A percentile compares a stretch with the other conserved stretches of the same genome.
phyloP scores from a whole-genome alignment of 2,329 filamentous ascomycete genomes.

The Pseudogymnoascus sp. region DNA sequence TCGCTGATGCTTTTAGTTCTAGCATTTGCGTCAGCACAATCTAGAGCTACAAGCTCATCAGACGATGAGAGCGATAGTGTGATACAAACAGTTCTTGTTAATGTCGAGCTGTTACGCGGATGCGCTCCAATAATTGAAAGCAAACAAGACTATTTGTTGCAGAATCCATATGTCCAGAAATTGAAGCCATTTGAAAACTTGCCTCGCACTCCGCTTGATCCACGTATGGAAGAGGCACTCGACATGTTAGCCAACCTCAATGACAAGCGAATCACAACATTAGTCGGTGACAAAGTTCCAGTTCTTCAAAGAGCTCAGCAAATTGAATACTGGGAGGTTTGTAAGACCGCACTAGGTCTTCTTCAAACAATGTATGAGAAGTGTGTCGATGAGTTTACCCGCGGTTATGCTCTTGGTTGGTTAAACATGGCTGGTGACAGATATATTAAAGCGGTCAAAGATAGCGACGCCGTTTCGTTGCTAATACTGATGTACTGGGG shows the following conservation, averaged over 20 bases:
- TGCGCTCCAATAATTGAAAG: conserved; percentile 12
- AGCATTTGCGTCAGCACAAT: conserved; percentile 16
- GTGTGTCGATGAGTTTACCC: conserved; percentile 13
- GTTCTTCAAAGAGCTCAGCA: conserved; percentile 9
- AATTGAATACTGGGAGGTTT: conserved; percentile 13
- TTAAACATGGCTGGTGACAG: conserved; percentile 18
- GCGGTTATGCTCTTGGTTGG: conserved; percentile 16
- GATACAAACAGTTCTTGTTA: conserved; percentile 14
- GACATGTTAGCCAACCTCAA: conserved; percentile 12
- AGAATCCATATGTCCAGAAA: conserved; percentile 15
- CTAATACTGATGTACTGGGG: conserved; percentile 20
- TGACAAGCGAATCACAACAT: conserved; percentile 12
- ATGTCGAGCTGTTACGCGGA: conserved; percentile 16
- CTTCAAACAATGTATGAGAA: conserved; percentile 15
- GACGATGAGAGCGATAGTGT: background rate
- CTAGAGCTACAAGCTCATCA: background rate
- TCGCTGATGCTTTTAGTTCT: conserved; percentile 18
- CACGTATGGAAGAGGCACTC: conserved; percentile 6
- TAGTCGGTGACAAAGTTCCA: background rate
- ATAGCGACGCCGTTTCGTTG: conserved; percentile 14
- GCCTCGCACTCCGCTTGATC: conserved; percentile 10
- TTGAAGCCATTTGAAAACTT: conserved; percentile 14
- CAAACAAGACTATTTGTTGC: conserved; percentile 11
- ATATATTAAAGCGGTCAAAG: conserved; percentile 15
- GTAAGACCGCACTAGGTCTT: conserved; percentile 14